Base-by-base conservation (phyloP, 345 rosid species). In the Aquilaria sinensis region DNA sequence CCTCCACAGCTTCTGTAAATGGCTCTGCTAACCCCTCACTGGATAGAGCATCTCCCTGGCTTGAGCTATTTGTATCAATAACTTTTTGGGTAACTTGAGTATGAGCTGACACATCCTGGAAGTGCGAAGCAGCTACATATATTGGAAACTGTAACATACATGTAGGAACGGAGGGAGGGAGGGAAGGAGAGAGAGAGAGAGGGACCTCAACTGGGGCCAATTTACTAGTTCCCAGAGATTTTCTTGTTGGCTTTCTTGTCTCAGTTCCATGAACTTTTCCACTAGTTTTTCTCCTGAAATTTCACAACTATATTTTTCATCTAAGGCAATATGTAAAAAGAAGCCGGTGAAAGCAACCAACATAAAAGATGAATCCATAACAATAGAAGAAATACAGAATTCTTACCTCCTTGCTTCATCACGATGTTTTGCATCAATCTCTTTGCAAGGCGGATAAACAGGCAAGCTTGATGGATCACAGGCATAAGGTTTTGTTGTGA, bases 381-480 rank as follows among this genome's bases (percentile, higher is more conserved):
- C 43, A 37, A 37, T 5, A 37, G 43, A 37, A 0, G 43, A 9
- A 37, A 37, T 37, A 37, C 8, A 37, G 53, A 67, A 51, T 48
- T 60, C 72, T 73, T 16, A 93, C 98, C 97, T 83, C 71, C 64
- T 72, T 65, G 85, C 79, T 57, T 83, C 97, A 63, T 86, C 90
- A 13, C 89, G 90, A 70, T 79, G 67, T 78, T 90, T 94, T 47
- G 96, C 90, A 64, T 94, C 97, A 48, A 94, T 86, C 82, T 88
- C 99, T 79, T 94, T 94, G 84, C 86, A 75, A 45, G 99, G 97
- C 16, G 97, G 96, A 69, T 88, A 94, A 57, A 75, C 58, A 14
- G 99, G 99, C 79, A 94, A 78, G 80, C 85, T 90, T 74, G 97
- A 88, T 43, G 97, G 92, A 67, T 94, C 96, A 78, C 96, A 90